Evolutionary conservation across 2,329 filamentous ascomycete genomes (phyloP).

Genomic region (Cladosporium sp.): DNA sequence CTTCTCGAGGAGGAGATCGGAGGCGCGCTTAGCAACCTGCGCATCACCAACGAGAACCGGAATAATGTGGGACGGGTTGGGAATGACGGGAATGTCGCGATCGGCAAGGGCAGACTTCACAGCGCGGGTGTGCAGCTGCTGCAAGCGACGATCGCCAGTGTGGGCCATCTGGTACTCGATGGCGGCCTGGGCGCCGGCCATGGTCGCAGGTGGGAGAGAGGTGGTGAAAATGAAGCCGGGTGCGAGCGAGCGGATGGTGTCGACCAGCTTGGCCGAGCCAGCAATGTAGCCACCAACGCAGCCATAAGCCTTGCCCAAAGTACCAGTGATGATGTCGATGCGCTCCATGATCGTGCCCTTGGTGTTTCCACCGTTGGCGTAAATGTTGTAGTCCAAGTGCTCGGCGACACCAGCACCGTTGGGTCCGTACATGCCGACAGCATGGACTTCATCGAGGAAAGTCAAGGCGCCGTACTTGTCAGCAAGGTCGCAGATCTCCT

Average conservation of each 20-base stretch:
- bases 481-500: conserved; percentile 91
- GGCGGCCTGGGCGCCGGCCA: conserved; percentile 88
- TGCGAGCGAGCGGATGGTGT: conserved; percentile 89
- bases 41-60: conserved; percentile 93
- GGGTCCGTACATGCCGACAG: conserved; percentile 98
- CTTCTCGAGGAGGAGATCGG: conserved; percentile 84
- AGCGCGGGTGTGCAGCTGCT: conserved; percentile 93
- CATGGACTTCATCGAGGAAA: conserved; percentile 97
- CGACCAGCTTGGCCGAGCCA: conserved; percentile 80
- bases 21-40: conserved; percentile 86
- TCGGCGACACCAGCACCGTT: conserved; percentile 94
- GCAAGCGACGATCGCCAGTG: conserved; percentile 81
- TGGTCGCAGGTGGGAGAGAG: conserved; percentile 89
- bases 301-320: conserved; percentile 94
- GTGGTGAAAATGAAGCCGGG: conserved; percentile 99
- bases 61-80: conserved; percentile 95
- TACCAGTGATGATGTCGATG: conserved; percentile 96
- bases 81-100: conserved; percentile 91
- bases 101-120: conserved; percentile 81
- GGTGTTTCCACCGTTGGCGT: conserved; percentile 72
- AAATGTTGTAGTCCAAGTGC: conserved; percentile 90
- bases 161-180: conserved; percentile 92
- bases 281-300: conserved; percentile 98
- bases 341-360: conserved; percentile 90
- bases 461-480: conserved; percentile 98